Conservation (phyloP, 75 land plant species). For the Ceratopteris richardii region DNA sequence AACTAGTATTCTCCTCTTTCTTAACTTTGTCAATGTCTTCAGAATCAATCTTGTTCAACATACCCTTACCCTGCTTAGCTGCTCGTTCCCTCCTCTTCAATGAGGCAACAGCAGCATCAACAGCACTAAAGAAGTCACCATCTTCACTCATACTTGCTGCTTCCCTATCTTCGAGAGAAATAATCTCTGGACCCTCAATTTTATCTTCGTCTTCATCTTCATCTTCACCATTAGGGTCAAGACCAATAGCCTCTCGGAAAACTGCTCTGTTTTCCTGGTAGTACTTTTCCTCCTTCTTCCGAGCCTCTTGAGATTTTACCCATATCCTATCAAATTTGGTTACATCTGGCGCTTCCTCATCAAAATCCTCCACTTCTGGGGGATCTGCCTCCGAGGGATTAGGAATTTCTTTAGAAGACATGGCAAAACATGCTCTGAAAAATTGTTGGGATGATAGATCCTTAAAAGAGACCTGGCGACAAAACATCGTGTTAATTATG, state of each 20-base stretch:
- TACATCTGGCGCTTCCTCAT: conserved; percentile 45
- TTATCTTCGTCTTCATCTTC: conserved; percentile 1
- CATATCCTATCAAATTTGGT: conserved; percentile 48
- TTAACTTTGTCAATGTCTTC: conserved; percentile 49
- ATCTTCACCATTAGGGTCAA: conserved; percentile 9
- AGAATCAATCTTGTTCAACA: conserved; percentile 10
- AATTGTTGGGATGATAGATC: too few relatives aligned
- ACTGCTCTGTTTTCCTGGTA: conserved; percentile 45
- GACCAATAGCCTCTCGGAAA: conserved; percentile 54
- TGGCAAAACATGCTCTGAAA: background rate
- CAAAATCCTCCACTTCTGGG: conserved; percentile 51
- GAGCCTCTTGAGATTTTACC: conserved; percentile 40
- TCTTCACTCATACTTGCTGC: background rate
- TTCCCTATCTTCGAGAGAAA: conserved; percentile 2
- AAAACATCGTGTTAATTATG: too few relatives aligned
- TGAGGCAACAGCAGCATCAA: conserved; percentile 55
- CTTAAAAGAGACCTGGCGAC: too few relatives aligned
- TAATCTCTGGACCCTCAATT: too few relatives aligned
- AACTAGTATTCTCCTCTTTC: conserved; percentile 17
- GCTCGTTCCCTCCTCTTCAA: conserved; percentile 50
- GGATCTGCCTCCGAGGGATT: conserved; percentile 67
- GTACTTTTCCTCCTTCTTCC: conserved; percentile 49
- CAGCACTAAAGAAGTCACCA: conserved; percentile 45
- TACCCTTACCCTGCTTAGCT: conserved; percentile 33
- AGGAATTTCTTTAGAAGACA: conserved; percentile 15